Evolutionary conservation across 2,329 filamentous ascomycete genomes (phyloP).

Genomic region (Paraconiothyrium sp.): DNA sequence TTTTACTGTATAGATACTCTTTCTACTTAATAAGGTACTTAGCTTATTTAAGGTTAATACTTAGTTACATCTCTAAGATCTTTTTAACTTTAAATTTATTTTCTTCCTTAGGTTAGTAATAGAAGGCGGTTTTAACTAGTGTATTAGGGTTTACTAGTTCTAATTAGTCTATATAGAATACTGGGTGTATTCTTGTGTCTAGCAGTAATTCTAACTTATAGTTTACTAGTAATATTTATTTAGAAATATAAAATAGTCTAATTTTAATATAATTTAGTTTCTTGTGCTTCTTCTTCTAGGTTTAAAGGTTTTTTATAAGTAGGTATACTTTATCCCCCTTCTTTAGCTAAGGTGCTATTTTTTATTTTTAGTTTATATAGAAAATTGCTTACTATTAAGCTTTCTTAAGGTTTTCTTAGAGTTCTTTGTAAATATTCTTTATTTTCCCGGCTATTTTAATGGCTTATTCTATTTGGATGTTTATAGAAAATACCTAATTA

Average conservation of each 20-base stretch:
- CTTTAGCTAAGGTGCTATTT: neutral
- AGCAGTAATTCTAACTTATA: conserved; percentile 1
- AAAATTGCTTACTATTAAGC: conserved; percentile 13
- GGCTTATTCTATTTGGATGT: too few species aligned
- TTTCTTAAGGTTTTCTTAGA: conserved; percentile 7
- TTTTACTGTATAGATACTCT: neutral
- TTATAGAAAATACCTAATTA: too few species aligned
- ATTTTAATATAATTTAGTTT: conserved; percentile 1
- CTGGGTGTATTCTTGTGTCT: too few species aligned
- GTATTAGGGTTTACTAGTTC: too few species aligned
- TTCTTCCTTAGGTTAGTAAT: too few species aligned
- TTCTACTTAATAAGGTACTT: neutral
- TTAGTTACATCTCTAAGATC: too few species aligned
- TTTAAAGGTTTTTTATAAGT: too few species aligned
- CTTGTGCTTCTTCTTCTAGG: neutral
- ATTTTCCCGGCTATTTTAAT: neutral
- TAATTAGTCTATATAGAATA: too few species aligned
- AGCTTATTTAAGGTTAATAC: too few species aligned
- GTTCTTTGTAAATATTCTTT: conserved; percentile 6
- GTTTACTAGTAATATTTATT: neutral
- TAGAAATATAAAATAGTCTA: conserved; percentile 6
- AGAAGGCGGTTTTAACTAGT: too few species aligned
- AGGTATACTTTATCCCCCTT: too few species aligned
- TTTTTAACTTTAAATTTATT: too few species aligned
- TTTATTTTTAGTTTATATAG: conserved; percentile 15